A percentile compares a stretch with the other conserved stretches of the same genome.
Evolutionary conservation across 2,329 filamentous ascomycete genomes (phyloP).

Genomic region (Epichloe typhina): DNA sequence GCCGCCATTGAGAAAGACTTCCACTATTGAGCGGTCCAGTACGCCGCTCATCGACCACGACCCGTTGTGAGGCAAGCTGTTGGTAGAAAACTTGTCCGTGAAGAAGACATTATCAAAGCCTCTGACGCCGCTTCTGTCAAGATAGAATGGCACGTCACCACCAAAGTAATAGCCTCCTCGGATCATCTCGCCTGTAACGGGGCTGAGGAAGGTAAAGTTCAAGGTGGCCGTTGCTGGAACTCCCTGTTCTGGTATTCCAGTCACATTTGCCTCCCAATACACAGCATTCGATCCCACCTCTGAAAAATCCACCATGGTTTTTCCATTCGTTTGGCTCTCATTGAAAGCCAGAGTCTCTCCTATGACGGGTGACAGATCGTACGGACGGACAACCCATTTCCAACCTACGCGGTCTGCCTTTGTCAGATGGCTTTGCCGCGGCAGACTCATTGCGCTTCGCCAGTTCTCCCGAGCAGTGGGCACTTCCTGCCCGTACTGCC

Average conservation of each 20-base stretch:
- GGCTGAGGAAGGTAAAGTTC: constrained; percentile 16
- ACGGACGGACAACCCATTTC: constrained; percentile 36
- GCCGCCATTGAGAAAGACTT: constrained; percentile 22
- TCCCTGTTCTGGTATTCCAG: constrained; percentile 16
- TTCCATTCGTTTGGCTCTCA: constrained; percentile 32
- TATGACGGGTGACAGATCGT: constrained; percentile 34
- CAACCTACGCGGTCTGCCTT: constrained; percentile 37
- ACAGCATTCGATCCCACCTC: constrained; percentile 35
- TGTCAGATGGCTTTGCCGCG: constrained; percentile 37
- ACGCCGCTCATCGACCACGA: constrained; percentile 20
- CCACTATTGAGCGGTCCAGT: constrained; percentile 22
- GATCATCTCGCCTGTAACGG: constrained; percentile 14
- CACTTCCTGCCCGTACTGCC: constrained; percentile 18
- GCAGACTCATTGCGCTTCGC: constrained; percentile 19
- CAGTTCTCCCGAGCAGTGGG: constrained; percentile 19
- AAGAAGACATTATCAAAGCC: constrained; percentile 20
- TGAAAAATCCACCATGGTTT: constrained; percentile 36
- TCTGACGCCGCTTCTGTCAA: constrained; percentile 15
- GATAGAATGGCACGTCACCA: constrained; percentile 14
- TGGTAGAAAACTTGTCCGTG: constrained; percentile 18
- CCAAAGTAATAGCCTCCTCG: constrained; percentile 16
- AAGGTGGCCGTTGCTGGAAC: constrained; percentile 12
- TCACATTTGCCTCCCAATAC: constrained; percentile 41
- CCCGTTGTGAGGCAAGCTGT: constrained; percentile 7
- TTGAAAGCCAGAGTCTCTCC: constrained; percentile 30